Evolutionary conservation across 106 monocot species (phyloP).

Genomic region (Ottelia alismoides): DNA sequence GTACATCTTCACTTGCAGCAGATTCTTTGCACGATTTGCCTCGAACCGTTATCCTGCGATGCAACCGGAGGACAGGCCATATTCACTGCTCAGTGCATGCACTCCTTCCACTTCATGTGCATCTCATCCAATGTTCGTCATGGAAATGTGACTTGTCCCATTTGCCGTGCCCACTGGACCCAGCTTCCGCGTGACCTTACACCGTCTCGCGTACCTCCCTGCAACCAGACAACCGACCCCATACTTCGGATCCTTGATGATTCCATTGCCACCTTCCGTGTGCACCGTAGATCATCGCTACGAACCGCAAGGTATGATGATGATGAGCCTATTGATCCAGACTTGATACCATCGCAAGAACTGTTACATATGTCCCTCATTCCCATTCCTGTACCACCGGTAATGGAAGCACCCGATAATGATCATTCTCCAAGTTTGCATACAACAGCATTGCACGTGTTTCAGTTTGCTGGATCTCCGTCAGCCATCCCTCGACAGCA

Average conservation of each 20-base stretch:
- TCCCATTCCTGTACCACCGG: constrained; percentile 1
- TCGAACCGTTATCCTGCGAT: constrained; percentile 43
- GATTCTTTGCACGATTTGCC: constrained; percentile 67
- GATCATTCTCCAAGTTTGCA: constrained; percentile 2
- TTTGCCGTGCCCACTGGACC: constrained; percentile 81
- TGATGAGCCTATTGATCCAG: constrained; percentile 68
- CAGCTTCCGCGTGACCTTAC: constrained; percentile 54
- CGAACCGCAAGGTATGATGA: constrained; percentile 58
- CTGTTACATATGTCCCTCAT: constrained; percentile 37
- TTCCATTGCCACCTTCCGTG: constrained; percentile 68
- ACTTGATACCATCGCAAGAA: not conserved
- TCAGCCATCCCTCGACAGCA: constrained; percentile 7
- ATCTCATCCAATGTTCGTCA: constrained; percentile 83
- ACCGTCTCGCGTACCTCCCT: constrained; percentile 8
- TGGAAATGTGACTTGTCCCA: constrained; percentile 73
- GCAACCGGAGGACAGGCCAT: constrained; percentile 13
- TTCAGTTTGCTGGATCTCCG: constrained; percentile 12
- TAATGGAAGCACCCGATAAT: not conserved
- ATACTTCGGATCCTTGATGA: constrained; percentile 82
- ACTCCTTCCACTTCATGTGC: constrained; percentile 79
- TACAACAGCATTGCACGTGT: constrained; percentile 1
- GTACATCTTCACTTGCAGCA: constrained; percentile 12
- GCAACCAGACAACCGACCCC: constrained; percentile 28
- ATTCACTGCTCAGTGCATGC: constrained; percentile 74
- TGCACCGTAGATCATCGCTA: constrained; percentile 67